Evolutionary conservation across 441 rosid species (phyloP).

Genomic region (Mallotus japonicus): DNA sequence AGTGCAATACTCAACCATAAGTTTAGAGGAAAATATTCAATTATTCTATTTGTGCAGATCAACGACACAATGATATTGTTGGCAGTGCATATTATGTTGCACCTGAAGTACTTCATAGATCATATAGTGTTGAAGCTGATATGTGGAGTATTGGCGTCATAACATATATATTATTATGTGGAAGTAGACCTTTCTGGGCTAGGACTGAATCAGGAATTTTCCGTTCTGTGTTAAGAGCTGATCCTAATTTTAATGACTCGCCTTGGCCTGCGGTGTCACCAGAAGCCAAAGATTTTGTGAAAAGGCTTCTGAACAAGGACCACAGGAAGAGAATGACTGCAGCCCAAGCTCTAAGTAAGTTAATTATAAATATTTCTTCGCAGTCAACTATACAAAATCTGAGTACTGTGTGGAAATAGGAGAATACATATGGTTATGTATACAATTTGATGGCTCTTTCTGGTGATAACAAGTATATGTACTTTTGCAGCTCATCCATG

Average conservation of each 20-base stretch:
- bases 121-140: constrained; percentile 85
- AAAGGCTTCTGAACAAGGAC: constrained; percentile 89
- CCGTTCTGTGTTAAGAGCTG: constrained; percentile 81
- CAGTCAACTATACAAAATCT: neutral
- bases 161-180: constrained; percentile 79
- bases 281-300: constrained; percentile 91
- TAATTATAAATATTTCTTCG: constrained; percentile 39
- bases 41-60: constrained; percentile 49
- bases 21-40: constrained; percentile 21
- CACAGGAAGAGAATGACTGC: constrained; percentile 91
- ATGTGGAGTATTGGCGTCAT: constrained; percentile 98
- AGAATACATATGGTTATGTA: neutral
- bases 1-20: neutral
- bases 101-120: constrained; percentile 96
- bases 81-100: constrained; percentile 97
- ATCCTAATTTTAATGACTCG: constrained; percentile 72
- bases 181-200: constrained; percentile 97
- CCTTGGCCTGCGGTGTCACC: constrained; percentile 86
- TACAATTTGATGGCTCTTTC: constrained; percentile 1
- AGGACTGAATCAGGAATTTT: constrained; percentile 96
- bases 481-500: constrained; percentile 79
- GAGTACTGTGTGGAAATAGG: neutral
- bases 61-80: constrained; percentile 82
- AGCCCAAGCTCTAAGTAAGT: constrained; percentile 90
- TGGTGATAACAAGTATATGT: constrained; percentile 17